These are phyloP conservation scores for Aspergillus homomorphus DNA, from an alignment of 495 filamentous ascomycete genomes.

Conservation along the genomic window DNA sequence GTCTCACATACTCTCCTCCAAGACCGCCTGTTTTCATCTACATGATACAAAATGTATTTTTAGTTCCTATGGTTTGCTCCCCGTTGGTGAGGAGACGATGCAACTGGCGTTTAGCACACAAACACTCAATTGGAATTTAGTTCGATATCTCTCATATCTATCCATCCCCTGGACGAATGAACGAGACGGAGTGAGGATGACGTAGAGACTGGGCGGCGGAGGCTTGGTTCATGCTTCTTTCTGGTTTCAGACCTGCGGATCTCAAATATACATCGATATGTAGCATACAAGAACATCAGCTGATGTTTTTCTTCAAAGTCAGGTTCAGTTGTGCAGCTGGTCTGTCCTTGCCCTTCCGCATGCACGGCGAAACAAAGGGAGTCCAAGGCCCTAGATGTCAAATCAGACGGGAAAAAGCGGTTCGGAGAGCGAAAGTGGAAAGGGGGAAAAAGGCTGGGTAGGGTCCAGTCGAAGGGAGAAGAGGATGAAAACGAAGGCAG, in stretches of 20 bases:
- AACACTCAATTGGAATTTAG: conserved; percentile 1
- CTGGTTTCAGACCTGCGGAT: conserved; percentile 6
- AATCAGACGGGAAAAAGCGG: neutral
- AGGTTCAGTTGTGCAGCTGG: neutral
- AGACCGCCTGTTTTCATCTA: conserved; percentile 1
- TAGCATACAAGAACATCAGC: conserved; percentile 19
- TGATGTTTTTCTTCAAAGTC: neutral
- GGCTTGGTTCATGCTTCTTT: neutral
- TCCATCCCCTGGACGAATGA: neutral
- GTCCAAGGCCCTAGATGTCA: neutral
- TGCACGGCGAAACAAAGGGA: neutral
- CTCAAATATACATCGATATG: conserved; percentile 30
- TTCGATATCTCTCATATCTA: conserved; percentile 4
- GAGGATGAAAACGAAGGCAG: neutral
- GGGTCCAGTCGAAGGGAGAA: neutral
- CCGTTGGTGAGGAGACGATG: conserved; percentile 39
- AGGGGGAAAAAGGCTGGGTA: neutral
- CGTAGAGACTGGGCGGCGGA: too few relatives aligned
- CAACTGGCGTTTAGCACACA: conserved; percentile 35
- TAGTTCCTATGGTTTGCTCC: conserved; percentile 46
- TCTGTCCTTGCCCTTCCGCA: neutral
- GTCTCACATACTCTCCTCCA: neutral
- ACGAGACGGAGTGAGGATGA: neutral
- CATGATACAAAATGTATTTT: conserved; percentile 54
- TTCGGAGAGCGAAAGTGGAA: neutral